These are phyloP conservation scores for Trametes pubescens DNA, from an alignment of 1,284 basidiomycete species.

Conservation along the genomic window DNA sequence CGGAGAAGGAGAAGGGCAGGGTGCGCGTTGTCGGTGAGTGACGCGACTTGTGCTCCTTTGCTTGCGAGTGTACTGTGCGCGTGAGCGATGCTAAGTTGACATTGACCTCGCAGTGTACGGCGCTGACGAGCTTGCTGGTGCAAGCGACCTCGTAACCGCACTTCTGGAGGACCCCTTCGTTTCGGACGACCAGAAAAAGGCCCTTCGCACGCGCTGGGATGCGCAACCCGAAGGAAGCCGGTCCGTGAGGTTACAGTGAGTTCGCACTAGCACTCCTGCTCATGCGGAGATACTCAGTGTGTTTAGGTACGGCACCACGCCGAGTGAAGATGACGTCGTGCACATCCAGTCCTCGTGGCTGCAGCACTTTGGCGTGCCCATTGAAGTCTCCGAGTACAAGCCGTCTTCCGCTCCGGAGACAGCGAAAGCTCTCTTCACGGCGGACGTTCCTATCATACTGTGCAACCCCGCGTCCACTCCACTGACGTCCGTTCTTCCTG, in stretches of 20 bases:
- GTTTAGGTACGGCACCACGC: constrained; percentile 35
- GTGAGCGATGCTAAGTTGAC: constrained; percentile 7
- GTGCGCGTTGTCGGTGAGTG: constrained; percentile 58
- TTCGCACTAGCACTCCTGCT: background rate
- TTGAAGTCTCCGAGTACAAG: constrained; percentile 57
- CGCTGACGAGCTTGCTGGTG: constrained; percentile 57
- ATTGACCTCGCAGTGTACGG: constrained; percentile 56
- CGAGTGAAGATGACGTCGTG: constrained; percentile 22
- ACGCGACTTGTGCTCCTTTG: background rate
- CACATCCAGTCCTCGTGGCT: constrained; percentile 59
- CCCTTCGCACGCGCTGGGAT: constrained; percentile 56
- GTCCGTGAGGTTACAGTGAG: constrained; percentile 53
- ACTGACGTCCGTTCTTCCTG: constrained; percentile 47
- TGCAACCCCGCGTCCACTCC: constrained; percentile 64
- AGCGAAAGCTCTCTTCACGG: constrained; percentile 47
- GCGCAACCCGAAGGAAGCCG: constrained; percentile 29
- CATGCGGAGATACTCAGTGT: background rate
- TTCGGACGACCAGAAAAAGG: constrained; percentile 52
- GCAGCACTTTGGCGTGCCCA: constrained; percentile 55
- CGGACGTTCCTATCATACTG: constrained; percentile 67
- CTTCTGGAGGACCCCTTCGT: constrained; percentile 73
- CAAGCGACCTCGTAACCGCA: constrained; percentile 67
- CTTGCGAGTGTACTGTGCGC: background rate
- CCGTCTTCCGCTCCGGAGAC: constrained; percentile 31
- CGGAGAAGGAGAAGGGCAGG: constrained; percentile 28